phyloP scores from a whole-genome alignment of 169 alveolate species.

The Prorocentrum cordatum region DNA sequence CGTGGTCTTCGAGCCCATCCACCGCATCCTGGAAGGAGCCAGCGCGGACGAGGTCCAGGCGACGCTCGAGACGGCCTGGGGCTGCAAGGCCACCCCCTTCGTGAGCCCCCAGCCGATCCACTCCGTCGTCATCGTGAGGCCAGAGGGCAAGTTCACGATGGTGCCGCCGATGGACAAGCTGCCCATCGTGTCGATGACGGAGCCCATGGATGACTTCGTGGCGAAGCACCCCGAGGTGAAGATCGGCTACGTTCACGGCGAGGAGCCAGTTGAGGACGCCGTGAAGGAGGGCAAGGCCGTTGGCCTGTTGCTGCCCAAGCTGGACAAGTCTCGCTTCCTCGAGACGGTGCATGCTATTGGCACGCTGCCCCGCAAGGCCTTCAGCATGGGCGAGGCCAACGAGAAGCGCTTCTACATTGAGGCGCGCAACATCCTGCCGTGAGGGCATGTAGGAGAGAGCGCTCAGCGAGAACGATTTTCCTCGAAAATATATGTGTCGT shows the following conservation, averaged over 20 bases:
- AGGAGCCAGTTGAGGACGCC: constrained; percentile 19
- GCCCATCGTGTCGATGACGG: constrained; percentile 19
- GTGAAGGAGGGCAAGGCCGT: neutral
- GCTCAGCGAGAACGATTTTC: too few species aligned
- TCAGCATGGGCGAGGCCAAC: constrained; percentile 76
- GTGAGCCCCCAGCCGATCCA: neutral
- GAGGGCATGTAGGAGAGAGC: too few species aligned
- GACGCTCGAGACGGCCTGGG: neutral
- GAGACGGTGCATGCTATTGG: constrained; percentile 72
- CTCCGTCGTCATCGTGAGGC: constrained; percentile 4
- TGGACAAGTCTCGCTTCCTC: constrained; percentile 73
- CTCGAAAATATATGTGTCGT: too few species aligned
- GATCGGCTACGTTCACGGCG: constrained; percentile 41
- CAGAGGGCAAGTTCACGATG: neutral
- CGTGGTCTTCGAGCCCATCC: constrained; percentile 75
- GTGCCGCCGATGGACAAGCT: neutral
- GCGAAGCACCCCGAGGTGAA: neutral
- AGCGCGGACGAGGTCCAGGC: constrained; percentile 11
- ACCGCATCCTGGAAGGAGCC: constrained; percentile 72
- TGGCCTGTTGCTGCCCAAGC: constrained; percentile 28
- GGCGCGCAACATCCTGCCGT: constrained; percentile 65
- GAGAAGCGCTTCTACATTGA: constrained; percentile 76
- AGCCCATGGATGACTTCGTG: constrained; percentile 22
- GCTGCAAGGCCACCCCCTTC: neutral
- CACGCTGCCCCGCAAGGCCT: constrained; percentile 74